Conservation (phyloP, 1,139 yeast genomes). For the Citeromyces siamensis region DNA sequence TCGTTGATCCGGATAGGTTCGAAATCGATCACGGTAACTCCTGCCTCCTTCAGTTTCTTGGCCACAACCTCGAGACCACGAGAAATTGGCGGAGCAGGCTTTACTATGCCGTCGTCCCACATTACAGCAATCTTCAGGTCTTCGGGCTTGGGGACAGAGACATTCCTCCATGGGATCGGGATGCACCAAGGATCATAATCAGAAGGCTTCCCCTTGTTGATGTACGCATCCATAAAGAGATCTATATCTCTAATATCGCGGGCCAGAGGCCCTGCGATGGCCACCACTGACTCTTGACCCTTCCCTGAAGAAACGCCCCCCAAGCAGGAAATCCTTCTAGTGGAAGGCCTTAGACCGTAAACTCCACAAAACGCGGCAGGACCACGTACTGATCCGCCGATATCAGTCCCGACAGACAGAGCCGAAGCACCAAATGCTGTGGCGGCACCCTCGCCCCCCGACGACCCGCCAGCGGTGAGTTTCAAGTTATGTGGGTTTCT, state of each 20-base stretch:
- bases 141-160: constrained; percentile 27
- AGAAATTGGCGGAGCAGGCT: constrained; percentile 44
- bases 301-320: constrained; percentile 43
- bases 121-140: constrained; percentile 29
- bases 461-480: constrained; percentile 55
- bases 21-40: constrained; percentile 34
- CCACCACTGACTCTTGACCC: constrained; percentile 46
- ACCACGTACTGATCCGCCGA: constrained; percentile 68
- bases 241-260: constrained; percentile 53
- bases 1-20: constrained; percentile 37
- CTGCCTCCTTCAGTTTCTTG: constrained; percentile 25
- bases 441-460: constrained; percentile 70
- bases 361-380: constrained; percentile 67
- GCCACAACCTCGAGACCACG: constrained; percentile 31
- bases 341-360: constrained; percentile 58
- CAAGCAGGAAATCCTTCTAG: constrained; percentile 39
- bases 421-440: constrained; percentile 54
- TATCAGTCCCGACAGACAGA: constrained; percentile 64
- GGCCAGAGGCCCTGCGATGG: constrained; percentile 54
- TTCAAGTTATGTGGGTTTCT: constrained; percentile 40
- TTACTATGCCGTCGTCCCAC: constrained; percentile 32
- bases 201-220: constrained; percentile 56
- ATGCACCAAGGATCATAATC: constrained; percentile 33
- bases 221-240: constrained; percentile 44
- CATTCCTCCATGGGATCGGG: constrained; percentile 46